Evolutionary conservation across 768 basidiomycete species (phyloP), one percentile per base, ranked within the genome.

Genomic region (Tulasnella sp.): DNA sequence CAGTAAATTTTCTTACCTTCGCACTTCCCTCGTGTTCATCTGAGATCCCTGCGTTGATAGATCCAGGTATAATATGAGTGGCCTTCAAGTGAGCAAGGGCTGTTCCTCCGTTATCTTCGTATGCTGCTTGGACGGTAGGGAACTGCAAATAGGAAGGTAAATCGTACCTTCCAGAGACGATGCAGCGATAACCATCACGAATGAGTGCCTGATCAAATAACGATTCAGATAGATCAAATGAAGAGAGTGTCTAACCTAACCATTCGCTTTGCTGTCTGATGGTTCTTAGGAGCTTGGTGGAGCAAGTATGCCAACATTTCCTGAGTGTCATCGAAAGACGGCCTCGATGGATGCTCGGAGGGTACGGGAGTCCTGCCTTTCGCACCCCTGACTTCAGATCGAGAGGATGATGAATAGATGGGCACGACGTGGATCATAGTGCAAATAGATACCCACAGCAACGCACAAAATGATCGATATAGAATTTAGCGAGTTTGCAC

Each of bases 111-210:
- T n/a, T n/a, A n/a, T 24, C 6, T 19, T 12, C 33, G 10, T 35
- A 40, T 34, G 47, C n/a, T 19, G 47, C n/a, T n/a, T n/a, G n/a
- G n/a, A n/a, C n/a, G n/a, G n/a, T n/a, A n/a, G n/a, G n/a, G n/a
- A n/a, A n/a, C n/a, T n/a, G n/a, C n/a, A n/a, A n/a, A n/a, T n/a
- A n/a, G n/a, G n/a, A n/a, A n/a, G n/a, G n/a, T n/a, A n/a, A n/a
- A n/a, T 56, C 54, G 31, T 41, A 48, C 32, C 10, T 33, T 27
- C 57, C 42, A 28, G 52, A 56, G 33, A 55, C 28, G 13, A 59
- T 43, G 37, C 62, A 62, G 28, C 62, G 45, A 43, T 58, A 57
- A 20, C 49, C 41, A 56, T 62, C 62, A 24, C 62, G 62, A 8
- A 10, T n/a, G 29, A 59, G 53, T 42, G 60, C 60, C 55, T 62